Base-by-base conservation (phyloP, 345 rosid species). In the Syzygium aqueum region DNA sequence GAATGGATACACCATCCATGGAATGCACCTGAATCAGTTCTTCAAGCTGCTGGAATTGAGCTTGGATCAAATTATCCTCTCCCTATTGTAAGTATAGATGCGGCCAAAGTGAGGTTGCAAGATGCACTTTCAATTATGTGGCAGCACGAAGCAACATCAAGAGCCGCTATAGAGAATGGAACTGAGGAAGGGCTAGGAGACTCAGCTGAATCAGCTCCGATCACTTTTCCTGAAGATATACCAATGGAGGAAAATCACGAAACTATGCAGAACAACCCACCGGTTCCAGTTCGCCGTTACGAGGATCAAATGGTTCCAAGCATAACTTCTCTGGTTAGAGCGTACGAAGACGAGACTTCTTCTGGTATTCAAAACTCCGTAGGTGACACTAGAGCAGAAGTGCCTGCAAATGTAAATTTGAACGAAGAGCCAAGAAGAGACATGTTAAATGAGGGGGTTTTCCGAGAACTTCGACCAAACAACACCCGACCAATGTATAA, bases 1-100 rank as follows among this genome's bases (percentile, higher is more conserved):
- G 99, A 97, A 87, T 97, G 99, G 99, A 96, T 97, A 86, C 99
- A 97, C 91, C 99, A 97, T 88, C 99, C 99, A 1, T 96, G 99
- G 99, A 94, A 95, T 86, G 96, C 99, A 65, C 99, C 99, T 86
- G 98, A 95, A 85, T 92, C 94, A 22, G 96, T 97, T 15, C 99
- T 96, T 86, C 96, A 95, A 90, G 99, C 99, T 86, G 99, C 99
- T 85, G 99, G 99, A 86, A 94, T 97, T 50, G 99, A 97, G 92
- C 97, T 96, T 5, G 99, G 99, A 80, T 97, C 99, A 85, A 97
- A 96, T 90, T 97, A 97, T 87, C 99, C 98, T 90, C 94, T 92
- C 8, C 99, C 99, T 27, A 93, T 96, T 56, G 95, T 97, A 33
- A 92, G 94, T 49, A 89, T 97, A 84, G 96, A 95, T 87, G 98